Conservation (phyloP, 2,329 filamentous ascomycete species). For the Colletotrichum sp. region DNA sequence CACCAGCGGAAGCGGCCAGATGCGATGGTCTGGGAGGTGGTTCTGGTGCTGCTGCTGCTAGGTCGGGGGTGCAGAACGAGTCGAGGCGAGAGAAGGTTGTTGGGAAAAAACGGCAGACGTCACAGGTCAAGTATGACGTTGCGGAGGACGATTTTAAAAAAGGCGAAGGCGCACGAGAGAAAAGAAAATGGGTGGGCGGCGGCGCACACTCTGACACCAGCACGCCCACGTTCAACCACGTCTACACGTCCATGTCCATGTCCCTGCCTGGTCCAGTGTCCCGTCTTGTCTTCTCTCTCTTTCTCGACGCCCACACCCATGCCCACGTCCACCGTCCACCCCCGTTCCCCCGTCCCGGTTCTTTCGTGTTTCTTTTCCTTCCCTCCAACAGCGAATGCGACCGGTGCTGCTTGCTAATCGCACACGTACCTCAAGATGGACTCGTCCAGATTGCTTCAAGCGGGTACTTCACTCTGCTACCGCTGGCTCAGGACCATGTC, state of each 20-base stretch:
- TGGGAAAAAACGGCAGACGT: slow-evolving; percentile 42
- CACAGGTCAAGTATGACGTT: slow-evolving; percentile 50
- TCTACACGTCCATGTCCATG: background rate
- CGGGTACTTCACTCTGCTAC: background rate
- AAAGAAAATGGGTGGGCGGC: slow-evolving; percentile 33
- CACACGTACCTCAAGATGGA: background rate
- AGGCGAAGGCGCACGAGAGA: slow-evolving; percentile 26
- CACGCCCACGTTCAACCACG: slow-evolving; percentile 4
- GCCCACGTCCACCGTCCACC: background rate
- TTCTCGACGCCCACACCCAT: background rate
- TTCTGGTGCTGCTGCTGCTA: background rate
- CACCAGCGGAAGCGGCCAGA: background rate
- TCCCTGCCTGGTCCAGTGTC: background rate
- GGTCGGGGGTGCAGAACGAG: slow-evolving; percentile 16
- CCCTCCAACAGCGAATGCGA: background rate
- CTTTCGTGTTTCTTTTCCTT: background rate
- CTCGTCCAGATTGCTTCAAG: background rate
- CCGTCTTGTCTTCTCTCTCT: background rate
- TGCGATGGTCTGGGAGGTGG: background rate
- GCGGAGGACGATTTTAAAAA: slow-evolving; percentile 32
- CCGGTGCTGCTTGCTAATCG: background rate
- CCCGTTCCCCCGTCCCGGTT: background rate
- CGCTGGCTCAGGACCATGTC: background rate
- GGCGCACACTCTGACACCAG: slow-evolving; percentile 21
- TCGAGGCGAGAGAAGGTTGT: slow-evolving; percentile 18